These are phyloP conservation scores for Yueomyces sinensis DNA, from an alignment of 805 yeast species.

Conservation along the genomic window DNA sequence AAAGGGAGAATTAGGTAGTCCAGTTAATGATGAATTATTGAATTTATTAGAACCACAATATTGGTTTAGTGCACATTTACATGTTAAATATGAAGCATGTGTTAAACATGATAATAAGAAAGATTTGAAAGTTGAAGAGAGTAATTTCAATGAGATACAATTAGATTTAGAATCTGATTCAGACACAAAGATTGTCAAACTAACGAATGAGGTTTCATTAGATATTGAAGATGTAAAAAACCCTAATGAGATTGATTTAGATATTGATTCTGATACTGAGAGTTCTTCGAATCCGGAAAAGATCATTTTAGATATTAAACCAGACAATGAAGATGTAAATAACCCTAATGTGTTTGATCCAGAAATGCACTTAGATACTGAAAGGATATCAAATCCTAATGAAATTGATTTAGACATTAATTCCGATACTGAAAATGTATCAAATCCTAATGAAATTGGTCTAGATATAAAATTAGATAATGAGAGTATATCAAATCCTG, in stretches of 20 bases:
- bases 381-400: not conserved
- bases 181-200: too few relatives aligned
- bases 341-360: too few relatives aligned
- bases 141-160: slow-evolving; percentile 23
- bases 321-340: too few relatives aligned
- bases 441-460: too few relatives aligned
- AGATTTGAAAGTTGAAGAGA: slow-evolving; percentile 1
- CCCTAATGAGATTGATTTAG: slow-evolving; percentile 22
- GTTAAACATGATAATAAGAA: slow-evolving; percentile 27
- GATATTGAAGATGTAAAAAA: slow-evolving; percentile 12
- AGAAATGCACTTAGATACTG: slow-evolving; percentile 4
- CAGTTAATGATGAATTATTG: slow-evolving; percentile 46
- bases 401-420: not conserved
- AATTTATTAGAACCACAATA: slow-evolving; percentile 41
- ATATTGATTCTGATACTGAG: slow-evolving; percentile 5
- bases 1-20: slow-evolving; percentile 55
- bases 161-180: slow-evolving; percentile 18
- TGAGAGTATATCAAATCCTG: not conserved
- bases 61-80: slow-evolving; percentile 90
- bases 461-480: slow-evolving; percentile 3
- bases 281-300: too few relatives aligned
- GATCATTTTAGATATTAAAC: too few relatives aligned
- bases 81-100: slow-evolving; percentile 53
- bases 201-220: slow-evolving; percentile 25
- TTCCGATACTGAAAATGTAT: not conserved